phyloP scores from a whole-genome alignment of 2,329 filamentous ascomycete species.

The Aspergillus pseudoglaucus region DNA sequence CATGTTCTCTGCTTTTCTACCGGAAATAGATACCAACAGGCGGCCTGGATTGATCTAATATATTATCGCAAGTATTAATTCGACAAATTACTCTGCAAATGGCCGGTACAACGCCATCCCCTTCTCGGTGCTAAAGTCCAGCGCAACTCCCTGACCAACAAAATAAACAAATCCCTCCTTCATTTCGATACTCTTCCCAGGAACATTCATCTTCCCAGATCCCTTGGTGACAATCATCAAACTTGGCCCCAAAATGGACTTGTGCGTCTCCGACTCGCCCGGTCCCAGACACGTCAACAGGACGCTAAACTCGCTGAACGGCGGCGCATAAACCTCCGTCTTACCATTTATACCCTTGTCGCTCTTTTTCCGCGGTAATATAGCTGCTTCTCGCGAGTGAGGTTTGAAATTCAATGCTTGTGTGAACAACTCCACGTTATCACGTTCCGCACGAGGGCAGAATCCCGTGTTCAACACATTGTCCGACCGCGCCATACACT shows the following conservation, averaged over 20 bases:
- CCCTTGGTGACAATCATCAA: slow-evolving; percentile 59
- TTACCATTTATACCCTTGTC: slow-evolving; percentile 51
- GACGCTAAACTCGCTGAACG: slow-evolving; percentile 67
- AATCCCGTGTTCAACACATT: slow-evolving; percentile 71
- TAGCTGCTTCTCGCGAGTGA: slow-evolving; percentile 51
- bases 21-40: too few relatives aligned
- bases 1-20: too few relatives aligned
- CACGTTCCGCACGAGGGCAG: slow-evolving; percentile 59
- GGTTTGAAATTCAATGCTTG: slow-evolving; percentile 58
- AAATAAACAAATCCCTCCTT: slow-evolving; percentile 61
- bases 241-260: slow-evolving; percentile 53
- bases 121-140: slow-evolving; percentile 41
- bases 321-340: slow-evolving; percentile 59
- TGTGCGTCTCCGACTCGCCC: slow-evolving; percentile 55
- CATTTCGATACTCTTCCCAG: slow-evolving; percentile 49
- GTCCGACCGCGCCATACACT: slow-evolving; percentile 71
- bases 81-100: slow-evolving; percentile 28
- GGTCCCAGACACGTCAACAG: slow-evolving; percentile 51
- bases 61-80: background rate
- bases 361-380: slow-evolving; percentile 47
- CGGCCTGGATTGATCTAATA: too few relatives aligned
- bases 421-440: slow-evolving; percentile 59
- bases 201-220: slow-evolving; percentile 49
- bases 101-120: slow-evolving; percentile 45
- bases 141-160: slow-evolving; percentile 52